Conservation (phyloP, 2,329 filamentous ascomycete species). For the Trichoderma atroviride region DNA sequence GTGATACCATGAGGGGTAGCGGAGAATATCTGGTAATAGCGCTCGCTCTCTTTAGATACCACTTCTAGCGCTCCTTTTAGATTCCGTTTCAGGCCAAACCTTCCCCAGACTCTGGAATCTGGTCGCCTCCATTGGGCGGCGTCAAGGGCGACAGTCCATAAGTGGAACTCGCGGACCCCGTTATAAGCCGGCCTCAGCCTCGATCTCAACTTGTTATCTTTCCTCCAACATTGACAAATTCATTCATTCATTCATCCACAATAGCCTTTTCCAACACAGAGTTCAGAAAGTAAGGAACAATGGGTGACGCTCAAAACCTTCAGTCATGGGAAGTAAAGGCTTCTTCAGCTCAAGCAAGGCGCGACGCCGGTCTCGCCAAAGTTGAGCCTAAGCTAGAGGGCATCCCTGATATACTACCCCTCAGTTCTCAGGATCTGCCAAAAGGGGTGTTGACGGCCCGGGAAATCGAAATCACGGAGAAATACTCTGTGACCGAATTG, state of each 20-base stretch:
- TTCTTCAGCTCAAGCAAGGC: not conserved
- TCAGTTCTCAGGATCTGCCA: constrained; percentile 20
- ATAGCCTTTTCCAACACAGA: too few species aligned
- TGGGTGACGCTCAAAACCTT: constrained; percentile 13
- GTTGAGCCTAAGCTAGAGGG: constrained; percentile 20
- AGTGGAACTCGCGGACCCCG: not conserved
- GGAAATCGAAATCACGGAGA: constrained; percentile 19
- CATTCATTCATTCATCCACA: not conserved
- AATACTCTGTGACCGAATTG: constrained; percentile 16
- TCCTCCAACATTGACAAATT: not conserved
- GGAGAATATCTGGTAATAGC: constrained; percentile 22
- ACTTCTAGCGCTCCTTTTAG: constrained; percentile 1
- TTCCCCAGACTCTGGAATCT: constrained; percentile 9
- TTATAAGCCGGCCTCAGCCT: constrained; percentile 18
- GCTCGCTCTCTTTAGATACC: not conserved
- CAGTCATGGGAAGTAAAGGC: constrained; percentile 9
- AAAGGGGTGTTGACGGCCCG: constrained; percentile 14
- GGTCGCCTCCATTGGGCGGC: not conserved
- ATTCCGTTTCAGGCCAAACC: constrained; percentile 16
- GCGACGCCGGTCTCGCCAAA: constrained; percentile 12
- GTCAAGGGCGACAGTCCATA: not conserved
- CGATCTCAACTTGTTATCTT: not conserved
- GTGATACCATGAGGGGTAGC: constrained; percentile 16
- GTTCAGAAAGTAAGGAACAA: not conserved
- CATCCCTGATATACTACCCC: constrained; percentile 16